Base-by-base conservation (phyloP, 345 rosid genomes). In the Cardiospermum halicacabum region DNA sequence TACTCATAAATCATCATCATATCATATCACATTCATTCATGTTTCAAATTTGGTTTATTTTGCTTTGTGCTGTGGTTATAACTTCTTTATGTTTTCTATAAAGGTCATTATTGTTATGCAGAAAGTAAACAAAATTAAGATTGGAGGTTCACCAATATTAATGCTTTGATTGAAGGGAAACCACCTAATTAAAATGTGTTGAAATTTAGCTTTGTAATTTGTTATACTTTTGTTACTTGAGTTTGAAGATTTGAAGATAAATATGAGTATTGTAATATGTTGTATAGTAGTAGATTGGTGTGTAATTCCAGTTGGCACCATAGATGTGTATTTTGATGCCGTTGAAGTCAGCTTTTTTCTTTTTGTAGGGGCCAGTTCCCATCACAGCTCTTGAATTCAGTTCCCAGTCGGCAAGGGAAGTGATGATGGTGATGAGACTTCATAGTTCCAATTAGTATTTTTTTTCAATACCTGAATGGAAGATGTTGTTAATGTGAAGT, bases 21-120 rank as follows among this genome's bases (percentile, higher is more conserved):
- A 4, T 34, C 10, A 7, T 56, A 22, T 11, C 7, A 15, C 53
- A 24, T 49, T 31, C n/a, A n/a, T 60, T 48, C 36, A 21, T n/a
- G 39, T 4, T 9, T 57, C 40, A 43, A 16, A 15, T 31, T 47
- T 0, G 7, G 19, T 34, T 43, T 43, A 13, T 67, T 72, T 64
- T 60, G 55, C 66, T 68, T 68, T 50, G 24, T 61, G 37, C 11
- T 62, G 79, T 69, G n/a, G 77, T 58, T 43, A 43, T 43, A n/a
- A n/a, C n/a, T n/a, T n/a, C n/a, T n/a, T n/a, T n/a, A 15, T 43
- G 22, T 43, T 78, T 65, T 36, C 70, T 69, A 34, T 13, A 49
- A 30, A 5, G 6, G 11, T 22, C 62, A 73, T 67, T 28, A 70
- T 55, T 58, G 19, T 31, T 21, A 45, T 51, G 27, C 51, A 50